Evolutionary conservation across 2,329 filamentous ascomycete genomes (phyloP).

Genomic region (Aspergillus unguis): DNA sequence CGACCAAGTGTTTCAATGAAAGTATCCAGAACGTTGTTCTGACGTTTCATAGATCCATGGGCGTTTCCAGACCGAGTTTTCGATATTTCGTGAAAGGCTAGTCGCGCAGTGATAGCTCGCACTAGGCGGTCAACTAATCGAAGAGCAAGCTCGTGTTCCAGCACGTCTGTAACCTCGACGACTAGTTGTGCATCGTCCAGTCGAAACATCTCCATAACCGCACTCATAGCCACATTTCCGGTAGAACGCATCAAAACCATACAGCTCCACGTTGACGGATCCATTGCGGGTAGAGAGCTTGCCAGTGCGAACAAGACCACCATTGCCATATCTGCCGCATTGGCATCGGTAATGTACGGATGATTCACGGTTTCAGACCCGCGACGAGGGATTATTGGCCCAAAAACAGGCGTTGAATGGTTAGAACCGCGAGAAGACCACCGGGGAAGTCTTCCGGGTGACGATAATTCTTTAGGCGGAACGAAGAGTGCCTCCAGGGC

Average conservation of each 20-base stretch:
- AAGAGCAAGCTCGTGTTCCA: conserved; percentile 52
- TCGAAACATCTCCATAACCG: conserved; percentile 35
- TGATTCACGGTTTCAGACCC: conserved; percentile 27
- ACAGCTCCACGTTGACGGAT: conserved; percentile 35
- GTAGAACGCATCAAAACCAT: conserved; percentile 44
- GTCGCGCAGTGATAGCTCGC: conserved; percentile 48
- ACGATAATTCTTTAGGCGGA: conserved; percentile 36
- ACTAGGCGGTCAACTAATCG: conserved; percentile 50
- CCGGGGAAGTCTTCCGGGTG: conserved; percentile 28
- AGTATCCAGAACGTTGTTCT: conserved; percentile 33
- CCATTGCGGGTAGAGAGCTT: conserved; percentile 36
- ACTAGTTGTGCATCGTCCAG: conserved; percentile 28
- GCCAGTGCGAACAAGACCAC: conserved; percentile 38
- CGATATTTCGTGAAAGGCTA: conserved; percentile 50
- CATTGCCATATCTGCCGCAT: conserved; percentile 39
- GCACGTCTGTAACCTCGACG: conserved; percentile 39
- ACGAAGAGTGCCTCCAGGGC: conserved; percentile 40
- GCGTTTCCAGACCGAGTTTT: conserved; percentile 33
- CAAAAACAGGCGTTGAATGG: conserved; percentile 17
- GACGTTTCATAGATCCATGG: conserved; percentile 27
- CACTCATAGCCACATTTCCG: conserved; percentile 38
- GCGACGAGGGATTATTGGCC: conserved; percentile 26
- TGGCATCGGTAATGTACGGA: conserved; percentile 36
- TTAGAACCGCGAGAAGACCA: conserved; percentile 30
- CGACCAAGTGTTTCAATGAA: conserved; percentile 36